These are phyloP conservation scores for Aspergillus vadensis DNA, from an alignment of 2,329 filamentous ascomycete species.

Conservation along the genomic window DNA sequence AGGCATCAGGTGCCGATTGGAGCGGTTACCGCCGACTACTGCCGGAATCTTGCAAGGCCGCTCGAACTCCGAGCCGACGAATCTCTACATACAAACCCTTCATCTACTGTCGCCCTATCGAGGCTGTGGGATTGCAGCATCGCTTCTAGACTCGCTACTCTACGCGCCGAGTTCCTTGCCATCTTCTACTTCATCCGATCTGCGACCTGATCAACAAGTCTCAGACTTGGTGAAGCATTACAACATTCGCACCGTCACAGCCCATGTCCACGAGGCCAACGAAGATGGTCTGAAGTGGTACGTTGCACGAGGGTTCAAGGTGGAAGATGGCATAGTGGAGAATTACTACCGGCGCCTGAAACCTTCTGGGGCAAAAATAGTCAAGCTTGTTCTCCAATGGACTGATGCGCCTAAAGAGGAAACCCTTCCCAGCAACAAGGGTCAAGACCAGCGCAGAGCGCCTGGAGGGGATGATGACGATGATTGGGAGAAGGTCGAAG, in stretches of 20 bases:
- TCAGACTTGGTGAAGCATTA: slow-evolving; percentile 50
- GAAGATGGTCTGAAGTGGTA: slow-evolving; percentile 64
- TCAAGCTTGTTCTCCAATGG: slow-evolving; percentile 44
- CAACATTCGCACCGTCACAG: slow-evolving; percentile 56
- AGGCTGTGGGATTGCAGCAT: slow-evolving; percentile 58
- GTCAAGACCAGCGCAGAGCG: neutral
- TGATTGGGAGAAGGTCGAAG: slow-evolving; percentile 48
- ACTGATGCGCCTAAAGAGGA: slow-evolving; percentile 23
- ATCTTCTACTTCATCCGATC: slow-evolving; percentile 9
- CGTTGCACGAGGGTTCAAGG: slow-evolving; percentile 56
- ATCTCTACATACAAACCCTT: slow-evolving; percentile 64
- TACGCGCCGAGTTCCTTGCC: slow-evolving; percentile 20
- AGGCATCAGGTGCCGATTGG: slow-evolving; percentile 52
- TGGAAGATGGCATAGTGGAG: slow-evolving; percentile 53
- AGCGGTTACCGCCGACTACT: slow-evolving; percentile 32
- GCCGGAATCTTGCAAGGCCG: slow-evolving; percentile 12
- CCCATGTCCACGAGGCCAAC: slow-evolving; percentile 67
- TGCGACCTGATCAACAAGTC: slow-evolving; percentile 23
- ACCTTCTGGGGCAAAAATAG: slow-evolving; percentile 58
- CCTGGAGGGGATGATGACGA: slow-evolving; percentile 34
- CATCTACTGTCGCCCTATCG: slow-evolving; percentile 63
- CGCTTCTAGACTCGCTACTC: slow-evolving; percentile 52
- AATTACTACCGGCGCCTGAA: slow-evolving; percentile 62
- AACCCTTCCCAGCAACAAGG: neutral
- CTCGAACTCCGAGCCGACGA: slow-evolving; percentile 29